Evolutionary conservation across 1,139 yeast genomes (phyloP).

Genomic region (Schwanniomyces etchellsii): DNA sequence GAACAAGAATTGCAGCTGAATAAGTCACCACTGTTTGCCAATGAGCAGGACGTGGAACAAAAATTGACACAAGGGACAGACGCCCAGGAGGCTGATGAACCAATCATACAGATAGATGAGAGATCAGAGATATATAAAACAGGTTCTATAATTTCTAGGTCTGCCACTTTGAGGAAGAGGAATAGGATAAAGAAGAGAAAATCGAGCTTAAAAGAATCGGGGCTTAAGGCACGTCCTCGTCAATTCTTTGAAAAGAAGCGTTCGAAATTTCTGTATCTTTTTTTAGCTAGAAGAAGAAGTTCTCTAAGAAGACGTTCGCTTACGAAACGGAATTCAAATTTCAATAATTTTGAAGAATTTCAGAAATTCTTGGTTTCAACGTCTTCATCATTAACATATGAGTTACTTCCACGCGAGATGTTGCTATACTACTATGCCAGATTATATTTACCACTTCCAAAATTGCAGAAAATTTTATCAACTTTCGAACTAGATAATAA

Average conservation of each 20-base stretch:
- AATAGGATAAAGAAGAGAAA: conserved; percentile 25
- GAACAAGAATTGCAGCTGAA: not conserved
- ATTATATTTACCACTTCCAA: conserved; percentile 5
- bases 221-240: conserved; percentile 7
- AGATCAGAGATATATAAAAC: not conserved
- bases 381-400: conserved; percentile 18
- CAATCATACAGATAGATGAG: not conserved
- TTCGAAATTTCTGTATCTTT: conserved; percentile 14
- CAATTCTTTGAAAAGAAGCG: conserved; percentile 3
- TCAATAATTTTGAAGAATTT: conserved; percentile 18
- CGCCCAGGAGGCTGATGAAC: not conserved
- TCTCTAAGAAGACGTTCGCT: conserved; percentile 21
- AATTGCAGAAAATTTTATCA: not conserved
- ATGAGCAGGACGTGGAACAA: too few relatives aligned
- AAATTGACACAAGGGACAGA: too few relatives aligned
- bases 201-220: conserved; percentile 14
- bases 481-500: not conserved
- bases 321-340: conserved; percentile 8
- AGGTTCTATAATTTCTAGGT: conserved; percentile 26
- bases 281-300: conserved; percentile 32
- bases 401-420: conserved; percentile 26
- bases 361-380: conserved; percentile 17
- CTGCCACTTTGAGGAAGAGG: conserved; percentile 28
- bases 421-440: conserved; percentile 19
- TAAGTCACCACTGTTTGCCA: not conserved